Percentiles rank a stretch among this genome's conserved stretches.
phyloP scores from a whole-genome alignment of 495 filamentous ascomycete species.

The Hypoxylon subgilvum region DNA sequence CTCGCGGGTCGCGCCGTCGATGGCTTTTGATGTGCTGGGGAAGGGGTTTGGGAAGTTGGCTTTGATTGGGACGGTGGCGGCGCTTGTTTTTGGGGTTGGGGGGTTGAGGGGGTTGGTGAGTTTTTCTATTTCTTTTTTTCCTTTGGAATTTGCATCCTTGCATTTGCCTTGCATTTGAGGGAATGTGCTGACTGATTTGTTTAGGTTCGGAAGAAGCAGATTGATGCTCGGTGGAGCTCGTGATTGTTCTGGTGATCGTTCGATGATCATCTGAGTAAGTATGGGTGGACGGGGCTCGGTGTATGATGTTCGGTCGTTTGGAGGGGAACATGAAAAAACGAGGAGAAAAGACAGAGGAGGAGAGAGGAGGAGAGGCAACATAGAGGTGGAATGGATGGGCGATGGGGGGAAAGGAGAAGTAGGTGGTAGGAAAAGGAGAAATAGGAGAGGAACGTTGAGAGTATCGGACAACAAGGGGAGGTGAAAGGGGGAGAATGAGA shows the following conservation, averaged over 20 bases:
- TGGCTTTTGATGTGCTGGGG: constrained; percentile 88
- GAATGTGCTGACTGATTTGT: neutral
- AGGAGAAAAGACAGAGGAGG: no score
- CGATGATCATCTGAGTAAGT: no score
- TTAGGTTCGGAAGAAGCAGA: constrained; percentile 51
- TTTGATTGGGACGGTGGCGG: constrained; percentile 80
- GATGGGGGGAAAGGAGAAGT: neutral
- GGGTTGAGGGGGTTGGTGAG: constrained; percentile 86
- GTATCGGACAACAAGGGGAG: no score
- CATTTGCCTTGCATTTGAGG: neutral
- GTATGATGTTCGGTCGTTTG: no score
- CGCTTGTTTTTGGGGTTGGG: constrained; percentile 72
- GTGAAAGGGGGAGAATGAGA: no score
- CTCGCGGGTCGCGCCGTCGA: constrained; percentile 80
- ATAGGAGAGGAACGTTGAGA: neutral
- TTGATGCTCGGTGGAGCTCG: constrained; percentile 46
- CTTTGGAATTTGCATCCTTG: neutral
- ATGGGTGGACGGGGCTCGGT: no score
- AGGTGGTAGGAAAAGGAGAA: neutral
- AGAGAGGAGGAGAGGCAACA: no score
- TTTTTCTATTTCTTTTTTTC: constrained; percentile 18
- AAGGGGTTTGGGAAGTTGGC: constrained; percentile 91
- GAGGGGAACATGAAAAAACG: no score
- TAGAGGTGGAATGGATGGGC: constrained; percentile 6
- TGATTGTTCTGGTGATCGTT: no score